These are phyloP conservation scores for Monilinia polystroma DNA, from an alignment of 2,329 filamentous ascomycete species.

Conservation along the genomic window DNA sequence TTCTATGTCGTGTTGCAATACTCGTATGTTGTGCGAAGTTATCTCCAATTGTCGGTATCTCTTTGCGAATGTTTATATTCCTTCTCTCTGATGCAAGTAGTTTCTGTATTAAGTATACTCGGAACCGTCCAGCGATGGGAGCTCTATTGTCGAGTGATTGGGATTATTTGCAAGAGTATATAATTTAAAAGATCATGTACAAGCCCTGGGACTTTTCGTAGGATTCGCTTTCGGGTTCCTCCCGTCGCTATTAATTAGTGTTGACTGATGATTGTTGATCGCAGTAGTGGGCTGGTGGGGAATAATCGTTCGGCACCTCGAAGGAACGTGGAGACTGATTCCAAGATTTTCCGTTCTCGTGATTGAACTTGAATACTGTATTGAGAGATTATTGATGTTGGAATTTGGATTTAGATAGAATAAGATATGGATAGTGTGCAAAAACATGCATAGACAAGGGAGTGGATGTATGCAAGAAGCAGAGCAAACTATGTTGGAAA, in stretches of 20 bases:
- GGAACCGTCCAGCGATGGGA: slow-evolving; percentile 21
- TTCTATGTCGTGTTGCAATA: slow-evolving; percentile 20
- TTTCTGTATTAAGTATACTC: slow-evolving; percentile 16
- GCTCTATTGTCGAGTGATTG: slow-evolving; percentile 9
- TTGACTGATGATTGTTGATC: background rate
- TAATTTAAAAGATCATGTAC: background rate
- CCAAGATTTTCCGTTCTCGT: slow-evolving; percentile 19
- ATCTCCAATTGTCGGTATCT: slow-evolving; percentile 18
- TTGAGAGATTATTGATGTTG: slow-evolving; percentile 11
- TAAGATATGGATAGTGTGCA: slow-evolving; percentile 1
- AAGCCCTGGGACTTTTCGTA: slow-evolving; percentile 1
- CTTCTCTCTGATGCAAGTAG: slow-evolving; percentile 17
- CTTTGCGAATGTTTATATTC: background rate
- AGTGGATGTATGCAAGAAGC: slow-evolving; percentile 19
- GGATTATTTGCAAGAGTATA: slow-evolving; percentile 20
- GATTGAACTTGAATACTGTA: slow-evolving; percentile 7
- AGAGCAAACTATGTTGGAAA: slow-evolving; percentile 16
- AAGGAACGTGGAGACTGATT: slow-evolving; percentile 18
- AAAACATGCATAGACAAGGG: slow-evolving; percentile 15
- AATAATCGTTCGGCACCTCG: background rate
- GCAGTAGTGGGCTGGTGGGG: slow-evolving; percentile 9
- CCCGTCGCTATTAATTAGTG: slow-evolving; percentile 23
- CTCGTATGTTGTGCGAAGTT: slow-evolving; percentile 21
- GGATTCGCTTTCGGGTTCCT: slow-evolving; percentile 3
- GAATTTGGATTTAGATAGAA: slow-evolving; percentile 1